Evolutionary conservation across 2,329 filamentous ascomycete species (phyloP).

Genomic region (Fusarium graminum): DNA sequence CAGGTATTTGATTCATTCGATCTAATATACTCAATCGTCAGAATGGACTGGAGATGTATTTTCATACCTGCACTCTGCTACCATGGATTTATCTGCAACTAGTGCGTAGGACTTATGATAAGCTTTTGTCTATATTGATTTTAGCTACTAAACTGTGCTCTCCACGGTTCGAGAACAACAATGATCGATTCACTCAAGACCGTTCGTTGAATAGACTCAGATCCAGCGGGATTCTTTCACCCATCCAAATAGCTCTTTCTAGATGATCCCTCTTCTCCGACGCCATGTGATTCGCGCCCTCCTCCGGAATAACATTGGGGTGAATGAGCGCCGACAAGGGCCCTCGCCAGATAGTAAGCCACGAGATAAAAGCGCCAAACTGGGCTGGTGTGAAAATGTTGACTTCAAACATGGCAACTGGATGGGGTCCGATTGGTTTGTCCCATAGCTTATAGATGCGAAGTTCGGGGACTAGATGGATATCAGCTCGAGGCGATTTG

Average conservation of each 20-base stretch:
- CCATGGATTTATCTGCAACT: too few relatives aligned
- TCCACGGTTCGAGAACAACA: neutral
- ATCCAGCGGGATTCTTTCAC: conserved; percentile 73
- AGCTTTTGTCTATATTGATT: too few relatives aligned
- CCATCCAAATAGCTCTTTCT: conserved; percentile 80
- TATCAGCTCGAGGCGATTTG: neutral
- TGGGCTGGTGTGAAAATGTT: conserved; percentile 87
- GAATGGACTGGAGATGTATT: too few relatives aligned
- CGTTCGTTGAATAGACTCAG: conserved; percentile 30
- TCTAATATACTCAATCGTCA: too few relatives aligned
- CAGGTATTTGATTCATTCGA: too few relatives aligned
- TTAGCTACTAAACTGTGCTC: too few relatives aligned
- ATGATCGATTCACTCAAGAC: neutral
- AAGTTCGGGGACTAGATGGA: conserved; percentile 79
- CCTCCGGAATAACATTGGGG: conserved; percentile 76
- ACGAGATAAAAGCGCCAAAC: conserved; percentile 89
- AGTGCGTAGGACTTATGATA: too few relatives aligned
- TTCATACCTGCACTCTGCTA: too few relatives aligned
- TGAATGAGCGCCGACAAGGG: conserved; percentile 84
- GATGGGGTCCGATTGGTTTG: conserved; percentile 82
- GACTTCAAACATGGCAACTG: conserved; percentile 91
- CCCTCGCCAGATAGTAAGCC: conserved; percentile 85
- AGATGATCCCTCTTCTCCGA: conserved; percentile 70
- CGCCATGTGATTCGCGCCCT: conserved; percentile 50
- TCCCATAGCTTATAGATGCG: conserved; percentile 86